Base-by-base conservation (phyloP, 345 rosid species). In the Iberis pinnata region DNA sequence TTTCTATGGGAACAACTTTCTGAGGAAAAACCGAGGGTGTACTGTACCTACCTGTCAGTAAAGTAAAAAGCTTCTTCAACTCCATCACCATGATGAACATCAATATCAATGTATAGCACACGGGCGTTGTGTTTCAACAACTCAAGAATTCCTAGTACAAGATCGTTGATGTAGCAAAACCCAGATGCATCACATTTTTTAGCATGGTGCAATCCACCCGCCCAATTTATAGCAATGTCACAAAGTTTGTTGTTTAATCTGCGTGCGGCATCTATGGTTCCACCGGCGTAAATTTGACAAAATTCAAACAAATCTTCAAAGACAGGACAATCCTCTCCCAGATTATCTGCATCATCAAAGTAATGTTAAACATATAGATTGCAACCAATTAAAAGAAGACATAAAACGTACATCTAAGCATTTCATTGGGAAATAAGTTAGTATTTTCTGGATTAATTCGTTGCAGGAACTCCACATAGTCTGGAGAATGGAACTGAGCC, bases 1-100 rank as follows among this genome's bases (percentile, higher is more conserved):
- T 43, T 26, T 50, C 7, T 22, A 56, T 3, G 10, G 7, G 14
- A 32, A 48, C 37, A 33, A 12, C 12, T 5, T 41, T 32, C 18
- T n/a, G n/a, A n/a, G n/a, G n/a, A n/a, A n/a, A n/a, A n/a, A n/a
- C n/a, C n/a, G n/a, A n/a, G n/a, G n/a, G n/a, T n/a, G n/a, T n/a
- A n/a, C n/a, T n/a, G n/a, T n/a, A n/a, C n/a, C n/a, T 70, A 88
- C 98, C 96, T 88, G 75, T 92, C 94, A 44, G 98, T 92, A 61
- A 92, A 88, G 70, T 81, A 88, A 76, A 88, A 88, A 55, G 98
- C 98, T 72, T 92, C 98, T 78, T 92, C 98, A 18, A 92, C 98
- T n/a, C 98, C 98, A 73, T 92, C 98, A 55, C 98, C 98, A 11
- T 92, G 98, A 79, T 92, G 98, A 61, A 92, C 98, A 58, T 92